Base-by-base conservation (phyloP, 768 basidiomycete genomes). In the Boletus reticulatus region DNA sequence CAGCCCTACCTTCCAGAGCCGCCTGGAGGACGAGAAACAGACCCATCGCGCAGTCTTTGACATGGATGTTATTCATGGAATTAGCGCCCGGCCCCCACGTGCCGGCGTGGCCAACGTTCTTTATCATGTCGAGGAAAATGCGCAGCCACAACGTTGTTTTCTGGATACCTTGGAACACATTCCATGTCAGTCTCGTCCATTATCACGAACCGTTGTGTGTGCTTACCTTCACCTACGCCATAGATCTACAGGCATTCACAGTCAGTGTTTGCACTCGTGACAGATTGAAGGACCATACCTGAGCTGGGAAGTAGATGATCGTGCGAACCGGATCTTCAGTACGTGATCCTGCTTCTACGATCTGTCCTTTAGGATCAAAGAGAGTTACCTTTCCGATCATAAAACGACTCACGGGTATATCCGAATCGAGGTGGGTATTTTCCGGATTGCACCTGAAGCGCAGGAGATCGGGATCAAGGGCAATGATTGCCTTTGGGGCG, bases 31-130 rank as follows among this genome's bases (percentile, higher is more conserved):
- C 61, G 19, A 68, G 61, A 24, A 73, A 34, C 8, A 78, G 43
- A 20, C 72, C 73, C 44, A 59, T 61, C 0, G 73, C 72, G 9
- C 69, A 70, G 50, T 80, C 78, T 48, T 72, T 72, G 48, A 80
- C 73, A 44, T 79, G 77, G 7, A 76, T 65, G 38, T 69, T 74
- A 32, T 66, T 67, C 67, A 75, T 71, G 11, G 67, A 31, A 38
- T 77, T 79, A 37, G 63, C 60, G 3, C 78, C 77, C 6, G 67
- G 60, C 16, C 77, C 79, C 73, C 74, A 80, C 2, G 76, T 76
- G n/a, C 78, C 78, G 0, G 71, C 71, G 41, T 67, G 66, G 24
- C 76, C 74, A 14, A 66, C 55, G 0, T 63, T 57, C 53, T 71
- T 68, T 46, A 63, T 67, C 53, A 75, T 65, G 41, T 63, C 59